Evolutionary conservation across 257 asterid genomes (phyloP).

Genomic region (Solanum corneliomulleri): DNA sequence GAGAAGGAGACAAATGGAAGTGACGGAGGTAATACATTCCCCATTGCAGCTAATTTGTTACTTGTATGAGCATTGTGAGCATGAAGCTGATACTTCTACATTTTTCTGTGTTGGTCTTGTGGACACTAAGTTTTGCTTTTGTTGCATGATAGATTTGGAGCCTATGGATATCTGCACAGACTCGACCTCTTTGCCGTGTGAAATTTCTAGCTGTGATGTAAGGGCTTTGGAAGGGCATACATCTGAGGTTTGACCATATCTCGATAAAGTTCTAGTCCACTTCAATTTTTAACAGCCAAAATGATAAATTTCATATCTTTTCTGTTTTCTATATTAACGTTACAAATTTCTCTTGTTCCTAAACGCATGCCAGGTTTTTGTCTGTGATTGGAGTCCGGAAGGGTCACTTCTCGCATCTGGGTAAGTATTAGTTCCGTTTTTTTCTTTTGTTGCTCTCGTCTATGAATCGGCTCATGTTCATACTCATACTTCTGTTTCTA

Average conservation of each 20-base stretch:
- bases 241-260: conserved; percentile 59
- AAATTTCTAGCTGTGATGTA: conserved; percentile 64
- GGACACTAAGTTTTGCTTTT: neutral
- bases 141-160: neutral
- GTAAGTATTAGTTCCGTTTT: conserved; percentile 27
- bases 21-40: conserved; percentile 41
- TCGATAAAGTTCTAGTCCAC: neutral
- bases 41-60: neutral
- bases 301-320: neutral
- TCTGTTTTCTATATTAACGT: neutral
- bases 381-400: conserved; percentile 89
- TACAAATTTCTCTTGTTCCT: neutral
- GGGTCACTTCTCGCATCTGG: conserved; percentile 97
- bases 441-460: neutral
- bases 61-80: neutral
- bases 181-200: conserved; percentile 46
- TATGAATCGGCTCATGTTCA: neutral
- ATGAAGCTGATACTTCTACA: neutral
- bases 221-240: conserved; percentile 88
- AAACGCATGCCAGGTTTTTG: conserved; percentile 61
- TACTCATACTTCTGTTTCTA: neutral
- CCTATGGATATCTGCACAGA: conserved; percentile 48
- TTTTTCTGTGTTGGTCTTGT: neutral
- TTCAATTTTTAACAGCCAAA: neutral
- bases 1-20: conserved; percentile 48